A percentile compares a stretch with the other conserved stretches of the same genome.
Conservation (phyloP, 805 yeast species). For the Schizosaccharomyces octosporus region DNA sequence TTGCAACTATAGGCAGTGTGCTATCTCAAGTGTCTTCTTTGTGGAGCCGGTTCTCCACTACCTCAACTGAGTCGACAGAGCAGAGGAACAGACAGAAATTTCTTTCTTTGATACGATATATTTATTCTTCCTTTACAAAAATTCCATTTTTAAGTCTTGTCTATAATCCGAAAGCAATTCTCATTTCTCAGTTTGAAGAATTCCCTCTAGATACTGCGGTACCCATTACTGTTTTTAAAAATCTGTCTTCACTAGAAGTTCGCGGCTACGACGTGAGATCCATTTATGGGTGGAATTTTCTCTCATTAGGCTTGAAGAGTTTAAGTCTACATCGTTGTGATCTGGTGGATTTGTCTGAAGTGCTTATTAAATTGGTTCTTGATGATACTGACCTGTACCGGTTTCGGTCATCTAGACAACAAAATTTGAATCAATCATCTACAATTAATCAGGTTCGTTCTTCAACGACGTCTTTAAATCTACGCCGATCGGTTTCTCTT, state of each 20-base stretch:
- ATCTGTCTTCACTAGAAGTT: slow-evolving; percentile 35
- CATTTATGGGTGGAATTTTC: slow-evolving; percentile 36
- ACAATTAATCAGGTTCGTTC: background rate
- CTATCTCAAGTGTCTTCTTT: slow-evolving; percentile 23
- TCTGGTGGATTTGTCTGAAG: slow-evolving; percentile 26
- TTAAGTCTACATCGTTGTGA: slow-evolving; percentile 29
- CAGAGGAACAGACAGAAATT: slow-evolving; percentile 13
- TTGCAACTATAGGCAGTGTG: slow-evolving; percentile 11
- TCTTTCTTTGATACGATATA: slow-evolving; percentile 17
- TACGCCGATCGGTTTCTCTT: background rate
- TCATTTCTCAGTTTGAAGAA: slow-evolving; percentile 39
- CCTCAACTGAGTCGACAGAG: background rate
- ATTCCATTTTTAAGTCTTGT: slow-evolving; percentile 37
- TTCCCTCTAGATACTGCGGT: slow-evolving; percentile 49
- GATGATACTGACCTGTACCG: slow-evolving; percentile 23
- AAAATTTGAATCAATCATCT: background rate
- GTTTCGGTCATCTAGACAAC: slow-evolving; percentile 14
- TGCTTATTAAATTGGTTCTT: slow-evolving; percentile 25
- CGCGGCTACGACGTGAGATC: slow-evolving; percentile 39
- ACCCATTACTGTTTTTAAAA: slow-evolving; percentile 36
- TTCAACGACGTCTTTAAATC: background rate
- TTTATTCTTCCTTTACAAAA: slow-evolving; percentile 39
- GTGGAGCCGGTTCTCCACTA: slow-evolving; percentile 13
- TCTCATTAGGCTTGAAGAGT: slow-evolving; percentile 30
- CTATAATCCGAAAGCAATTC: slow-evolving; percentile 32